phyloP scores from a whole-genome alignment of 2,329 filamentous ascomycete species.

The Ophiostoma pallidulum region DNA sequence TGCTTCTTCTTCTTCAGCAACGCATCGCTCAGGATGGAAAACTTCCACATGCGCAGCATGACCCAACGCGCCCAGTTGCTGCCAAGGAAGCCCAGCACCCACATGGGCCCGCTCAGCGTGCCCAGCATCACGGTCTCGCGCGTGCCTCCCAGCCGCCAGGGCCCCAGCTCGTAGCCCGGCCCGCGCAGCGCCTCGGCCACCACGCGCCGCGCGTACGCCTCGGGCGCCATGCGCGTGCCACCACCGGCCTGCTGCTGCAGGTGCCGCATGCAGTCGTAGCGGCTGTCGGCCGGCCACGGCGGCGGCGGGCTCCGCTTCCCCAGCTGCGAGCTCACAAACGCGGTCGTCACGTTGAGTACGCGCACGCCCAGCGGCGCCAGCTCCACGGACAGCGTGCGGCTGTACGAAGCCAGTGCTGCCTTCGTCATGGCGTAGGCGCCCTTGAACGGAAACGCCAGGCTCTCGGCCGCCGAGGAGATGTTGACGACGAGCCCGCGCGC shows the following conservation, averaged over 20 bases:
- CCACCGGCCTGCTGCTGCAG: constrained; percentile 18
- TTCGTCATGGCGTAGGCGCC: constrained; percentile 44
- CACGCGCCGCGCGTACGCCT: constrained; percentile 19
- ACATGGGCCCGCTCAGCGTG: constrained; percentile 12
- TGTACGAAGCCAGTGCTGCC: constrained; percentile 43
- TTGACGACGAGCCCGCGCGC: constrained; percentile 44
- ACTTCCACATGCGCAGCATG: constrained; percentile 14
- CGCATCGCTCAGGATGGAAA: constrained; percentile 4
- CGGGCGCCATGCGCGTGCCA: constrained; percentile 19
- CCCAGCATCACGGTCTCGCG: constrained; percentile 16
- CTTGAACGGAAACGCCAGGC: constrained; percentile 44
- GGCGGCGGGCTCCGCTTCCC: constrained; percentile 36
- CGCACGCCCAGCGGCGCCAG: constrained; percentile 43
- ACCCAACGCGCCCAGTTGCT: constrained; percentile 14
- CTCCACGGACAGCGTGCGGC: constrained; percentile 43
- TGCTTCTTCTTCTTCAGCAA: constrained; percentile 20
- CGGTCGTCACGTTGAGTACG: constrained; percentile 45
- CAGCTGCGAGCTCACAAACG: constrained; percentile 34
- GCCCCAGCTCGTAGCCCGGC: constrained; percentile 12
- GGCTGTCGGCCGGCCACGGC: constrained; percentile 33
- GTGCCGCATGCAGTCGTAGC: constrained; percentile 34
- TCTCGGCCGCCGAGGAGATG: constrained; percentile 41
- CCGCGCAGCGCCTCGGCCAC: constrained; percentile 13
- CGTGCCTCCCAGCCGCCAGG: constrained; percentile 14
- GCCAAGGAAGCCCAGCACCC: constrained; percentile 16